These are phyloP conservation scores for Penicillium cataractarum DNA, from an alignment of 495 filamentous ascomycete species.

Conservation along the genomic window DNA sequence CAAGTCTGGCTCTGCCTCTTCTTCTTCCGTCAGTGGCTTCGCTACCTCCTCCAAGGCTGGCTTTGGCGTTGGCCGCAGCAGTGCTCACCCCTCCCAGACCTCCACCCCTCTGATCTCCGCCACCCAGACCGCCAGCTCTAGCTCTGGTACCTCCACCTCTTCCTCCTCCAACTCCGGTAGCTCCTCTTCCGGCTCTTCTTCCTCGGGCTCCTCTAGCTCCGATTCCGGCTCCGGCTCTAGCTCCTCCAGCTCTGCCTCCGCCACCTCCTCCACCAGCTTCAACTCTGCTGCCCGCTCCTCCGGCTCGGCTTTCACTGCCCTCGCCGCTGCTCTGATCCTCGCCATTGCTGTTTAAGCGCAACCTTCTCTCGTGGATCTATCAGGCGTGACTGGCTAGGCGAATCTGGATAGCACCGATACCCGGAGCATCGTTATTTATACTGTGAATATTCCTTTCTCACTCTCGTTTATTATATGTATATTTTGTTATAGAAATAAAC, in stretches of 20 bases:
- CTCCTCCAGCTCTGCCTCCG: conserved; percentile 15
- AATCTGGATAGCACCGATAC: conserved; percentile 8
- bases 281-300: conserved; percentile 33
- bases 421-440: conserved; percentile 14
- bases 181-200: conserved; percentile 34
- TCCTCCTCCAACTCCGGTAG: conserved; percentile 17
- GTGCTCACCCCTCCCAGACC: conserved; percentile 12
- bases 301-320: conserved; percentile 37
- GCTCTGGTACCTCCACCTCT: conserved; percentile 7
- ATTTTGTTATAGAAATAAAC: conserved; percentile 17
- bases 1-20: conserved; percentile 7
- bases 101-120: background rate
- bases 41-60: conserved; percentile 20
- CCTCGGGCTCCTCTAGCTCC: conserved; percentile 24
- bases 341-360: conserved; percentile 37
- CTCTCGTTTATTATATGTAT: conserved; percentile 22
- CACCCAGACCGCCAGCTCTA: conserved; percentile 12
- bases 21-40: conserved; percentile 7
- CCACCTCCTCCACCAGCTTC: conserved; percentile 26
- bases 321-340: conserved; percentile 33
- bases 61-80: background rate
- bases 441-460: conserved; percentile 21
- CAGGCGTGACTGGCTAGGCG: conserved; percentile 22
- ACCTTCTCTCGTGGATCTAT: conserved; percentile 14
- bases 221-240: conserved; percentile 26